Evolutionary conservation across 116 monocot species (phyloP).

Genomic region (Phalaenopsis hybrid): DNA sequence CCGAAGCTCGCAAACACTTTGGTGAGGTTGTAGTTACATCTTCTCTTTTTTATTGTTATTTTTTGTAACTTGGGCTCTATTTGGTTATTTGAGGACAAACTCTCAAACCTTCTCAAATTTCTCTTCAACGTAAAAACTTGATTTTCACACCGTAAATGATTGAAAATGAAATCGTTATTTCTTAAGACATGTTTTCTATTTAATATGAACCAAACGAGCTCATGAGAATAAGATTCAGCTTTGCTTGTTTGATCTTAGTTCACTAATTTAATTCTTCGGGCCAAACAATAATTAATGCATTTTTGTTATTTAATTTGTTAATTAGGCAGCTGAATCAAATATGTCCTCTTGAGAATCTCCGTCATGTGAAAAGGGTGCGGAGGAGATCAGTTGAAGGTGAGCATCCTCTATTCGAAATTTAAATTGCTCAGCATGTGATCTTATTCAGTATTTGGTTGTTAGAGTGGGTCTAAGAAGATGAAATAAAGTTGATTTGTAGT

Average conservation of each 20-base stretch:
- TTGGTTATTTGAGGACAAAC: neutral
- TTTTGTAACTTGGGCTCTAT: neutral
- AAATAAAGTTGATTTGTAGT: neutral
- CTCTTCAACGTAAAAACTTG: neutral
- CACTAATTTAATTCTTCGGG: constrained; percentile 6
- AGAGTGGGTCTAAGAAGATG: neutral
- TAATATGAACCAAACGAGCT: neutral
- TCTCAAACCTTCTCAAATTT: neutral
- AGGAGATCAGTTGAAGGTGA: constrained; percentile 34
- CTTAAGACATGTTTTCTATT: neutral
- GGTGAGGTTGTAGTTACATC: constrained; percentile 25
- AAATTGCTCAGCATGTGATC: neutral
- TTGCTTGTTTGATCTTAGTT: neutral
- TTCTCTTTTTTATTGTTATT: neutral
- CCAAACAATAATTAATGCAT: neutral
- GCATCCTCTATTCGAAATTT: neutral
- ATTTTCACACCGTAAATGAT: neutral
- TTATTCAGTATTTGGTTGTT: neutral
- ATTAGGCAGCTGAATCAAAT: constrained; percentile 37
- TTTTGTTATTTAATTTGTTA: constrained; percentile 6
- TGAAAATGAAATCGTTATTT: neutral
- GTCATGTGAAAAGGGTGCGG: constrained; percentile 51
- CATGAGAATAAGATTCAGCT: neutral
- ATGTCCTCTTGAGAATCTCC: constrained; percentile 46
- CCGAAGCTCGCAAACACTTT: constrained; percentile 37